A percentile compares a stretch with the other conserved stretches of the same genome.
phyloP scores from a whole-genome alignment of 2,329 filamentous ascomycete genomes.

The Sarocladium brachiariae region DNA sequence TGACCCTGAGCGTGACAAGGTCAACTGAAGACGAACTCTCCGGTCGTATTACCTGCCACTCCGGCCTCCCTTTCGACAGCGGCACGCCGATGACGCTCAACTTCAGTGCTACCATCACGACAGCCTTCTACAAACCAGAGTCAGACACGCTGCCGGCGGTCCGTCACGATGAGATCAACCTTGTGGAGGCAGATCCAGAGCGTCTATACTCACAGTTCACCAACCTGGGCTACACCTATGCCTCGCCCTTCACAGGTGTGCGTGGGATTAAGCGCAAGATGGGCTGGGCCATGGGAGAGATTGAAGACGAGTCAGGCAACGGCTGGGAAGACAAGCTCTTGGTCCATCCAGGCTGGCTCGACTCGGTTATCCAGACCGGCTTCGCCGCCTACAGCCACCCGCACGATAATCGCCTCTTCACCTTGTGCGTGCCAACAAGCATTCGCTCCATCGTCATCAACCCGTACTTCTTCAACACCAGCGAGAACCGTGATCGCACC shows the following conservation, averaged over 20 bases:
- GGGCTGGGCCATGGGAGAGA: neutral
- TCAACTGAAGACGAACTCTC: conserved; percentile 10
- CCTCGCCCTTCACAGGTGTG: neutral
- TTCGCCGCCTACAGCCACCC: conserved; percentile 20
- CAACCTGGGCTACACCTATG: conserved; percentile 13
- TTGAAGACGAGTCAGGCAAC: neutral
- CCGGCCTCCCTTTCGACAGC: conserved; percentile 14
- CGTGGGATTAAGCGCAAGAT: neutral
- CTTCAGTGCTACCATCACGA: conserved; percentile 15
- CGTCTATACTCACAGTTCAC: conserved; percentile 15
- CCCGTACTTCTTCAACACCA: neutral
- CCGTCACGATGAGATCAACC: conserved; percentile 13
- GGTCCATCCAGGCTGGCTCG: conserved; percentile 26
- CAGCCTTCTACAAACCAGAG: conserved; percentile 15
- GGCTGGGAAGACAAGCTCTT: conserved; percentile 13
- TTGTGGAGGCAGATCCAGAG: conserved; percentile 17
- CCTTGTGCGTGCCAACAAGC: conserved; percentile 19
- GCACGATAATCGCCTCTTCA: neutral
- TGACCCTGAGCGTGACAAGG: conserved; percentile 15
- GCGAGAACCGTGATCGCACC: neutral
- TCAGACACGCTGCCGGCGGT: conserved; percentile 13
- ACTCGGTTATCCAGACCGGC: conserved; percentile 24
- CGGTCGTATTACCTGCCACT: conserved; percentile 11
- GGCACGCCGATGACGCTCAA: conserved; percentile 13
- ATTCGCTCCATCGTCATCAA: conserved; percentile 18